A percentile compares a stretch with the other conserved stretches of the same genome.
Evolutionary conservation across 148 eudicot species (phyloP).

Genomic region (Diospyros kaki): DNA sequence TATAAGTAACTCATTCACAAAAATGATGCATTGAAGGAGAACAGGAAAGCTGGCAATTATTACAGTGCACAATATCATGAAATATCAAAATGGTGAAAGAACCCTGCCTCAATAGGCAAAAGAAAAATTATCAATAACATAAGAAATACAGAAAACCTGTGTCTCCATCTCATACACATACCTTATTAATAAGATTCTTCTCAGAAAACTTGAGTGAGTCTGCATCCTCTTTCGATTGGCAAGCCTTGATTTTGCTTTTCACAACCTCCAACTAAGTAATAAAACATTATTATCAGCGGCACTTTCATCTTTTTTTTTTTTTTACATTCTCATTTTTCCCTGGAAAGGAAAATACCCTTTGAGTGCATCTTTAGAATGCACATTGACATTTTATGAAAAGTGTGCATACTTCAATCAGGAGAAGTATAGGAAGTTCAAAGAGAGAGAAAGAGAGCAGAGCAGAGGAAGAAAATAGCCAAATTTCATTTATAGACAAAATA

Average conservation of each 20-base stretch:
- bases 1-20: not conserved
- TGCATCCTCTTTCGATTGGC: slow-evolving; percentile 70
- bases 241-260: slow-evolving; percentile 57
- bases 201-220: slow-evolving; percentile 69
- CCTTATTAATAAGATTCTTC: slow-evolving; percentile 88
- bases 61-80: not conserved
- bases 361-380: not conserved
- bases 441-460: not conserved
- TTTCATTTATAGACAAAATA: not conserved
- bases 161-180: slow-evolving; percentile 17
- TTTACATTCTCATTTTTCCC: not conserved
- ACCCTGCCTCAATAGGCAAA: not conserved
- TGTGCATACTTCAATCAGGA: not conserved
- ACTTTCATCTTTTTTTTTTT: not conserved
- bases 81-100: not conserved
- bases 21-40: not conserved
- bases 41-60: not conserved
- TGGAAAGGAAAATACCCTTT: not conserved
- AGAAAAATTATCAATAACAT: not conserved
- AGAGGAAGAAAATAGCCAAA: not conserved
- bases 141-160: not conserved
- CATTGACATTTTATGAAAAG: not conserved
- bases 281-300: not conserved
- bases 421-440: not conserved
- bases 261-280: slow-evolving; percentile 61